Base-by-base conservation (phyloP, 2,329 filamentous ascomycete species). In the Dothiorella sarmentorum region DNA sequence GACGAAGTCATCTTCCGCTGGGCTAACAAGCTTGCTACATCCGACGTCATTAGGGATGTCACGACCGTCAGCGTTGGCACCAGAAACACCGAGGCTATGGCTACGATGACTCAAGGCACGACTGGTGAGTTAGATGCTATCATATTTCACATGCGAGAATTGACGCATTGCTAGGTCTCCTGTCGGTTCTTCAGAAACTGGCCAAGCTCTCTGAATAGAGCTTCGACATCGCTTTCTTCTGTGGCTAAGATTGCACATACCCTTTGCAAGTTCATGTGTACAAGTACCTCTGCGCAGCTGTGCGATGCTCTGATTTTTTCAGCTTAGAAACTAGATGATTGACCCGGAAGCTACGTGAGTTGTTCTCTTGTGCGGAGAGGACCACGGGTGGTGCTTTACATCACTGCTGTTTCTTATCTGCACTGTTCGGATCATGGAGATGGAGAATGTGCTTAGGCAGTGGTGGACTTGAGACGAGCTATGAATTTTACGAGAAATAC, bases 1-100 rank as follows among this genome's bases (percentile, higher is more conserved):
- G 94, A 97, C 64, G 93, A 97, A 70, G 88, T 90, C 65, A 88
- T 96, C 18, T 97, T 96, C 77, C 87, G 87, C 62, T 97, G 94
- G 93, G 94, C 93, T 17, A 96, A 97, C 74, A 80, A 84, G 49
- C 76, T 96, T 10, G 80, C 80, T 20, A 79, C 82, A 3, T 80
- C 82, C 17, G 75, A 64, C 15, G 61, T 63, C 9, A 63, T 79
- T 47, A 58, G 66, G 51, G 81, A 90, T 58, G 89, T 94, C 3
- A 85, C 88, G 62, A 96, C 92, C 2, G 91, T 96, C 20, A 95
- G 90, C 63, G 78, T 97, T 33, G 91, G 92, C 52, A 89, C 83
- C 68, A 84, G 91, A 62, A 97, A 92, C 74, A 97, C 93, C 0
- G 89, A 96, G 71, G 93, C 93, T 7, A 86, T 84, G 47, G 85